Base-by-base conservation (phyloP, 2,329 filamentous ascomycete species). In the Fusarium ambrosium region DNA sequence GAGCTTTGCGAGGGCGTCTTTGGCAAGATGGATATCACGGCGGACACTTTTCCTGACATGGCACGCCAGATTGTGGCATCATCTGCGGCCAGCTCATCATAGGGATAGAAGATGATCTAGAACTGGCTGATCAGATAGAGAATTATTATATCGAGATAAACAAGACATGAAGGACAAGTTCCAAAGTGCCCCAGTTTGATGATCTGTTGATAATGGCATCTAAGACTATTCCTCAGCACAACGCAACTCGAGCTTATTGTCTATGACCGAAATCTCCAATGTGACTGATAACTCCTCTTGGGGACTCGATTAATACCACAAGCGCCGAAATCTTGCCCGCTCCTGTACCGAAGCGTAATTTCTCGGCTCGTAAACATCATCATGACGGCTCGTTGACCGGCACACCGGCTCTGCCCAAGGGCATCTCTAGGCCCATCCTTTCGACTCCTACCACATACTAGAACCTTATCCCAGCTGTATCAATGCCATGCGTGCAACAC, bases 1-100 rank as follows among this genome's bases (percentile, higher is more conserved):
- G 88, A 90, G 74, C 79, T 84, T 7, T 86, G 85, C 60, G 77
- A 80, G 8, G 86, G 88, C 60, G 78, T 91, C 0, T 90, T 89
- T 81, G 86, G 83, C 0, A 80, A 85, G 71, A 85, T 89, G 84
- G 88, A 89, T 61, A 86, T 90, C 32, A 82, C 86, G 67, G 85
- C 85, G 8, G 84, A 86, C 39, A 82, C 79, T 0, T 77, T 90
- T 53, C 79, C 82, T 1, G 85, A 85, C 14, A 87, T 90, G 86
- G 88, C 88, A 1, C 81, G 85, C 34, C 78, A 75, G 51, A 82
- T 85, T 43, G 80, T 83, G 20, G 78, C 78, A 1, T 67, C 73
- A 5, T 80, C 62, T 8, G 13, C 41, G 36, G 51, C 34, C 8
- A 39, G 34, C 16, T 59, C 55, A 18, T 59, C 55, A 24, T 59